Evolutionary conservation across 495 filamentous ascomycete genomes (phyloP).

Genomic region (Xylaria longipes): DNA sequence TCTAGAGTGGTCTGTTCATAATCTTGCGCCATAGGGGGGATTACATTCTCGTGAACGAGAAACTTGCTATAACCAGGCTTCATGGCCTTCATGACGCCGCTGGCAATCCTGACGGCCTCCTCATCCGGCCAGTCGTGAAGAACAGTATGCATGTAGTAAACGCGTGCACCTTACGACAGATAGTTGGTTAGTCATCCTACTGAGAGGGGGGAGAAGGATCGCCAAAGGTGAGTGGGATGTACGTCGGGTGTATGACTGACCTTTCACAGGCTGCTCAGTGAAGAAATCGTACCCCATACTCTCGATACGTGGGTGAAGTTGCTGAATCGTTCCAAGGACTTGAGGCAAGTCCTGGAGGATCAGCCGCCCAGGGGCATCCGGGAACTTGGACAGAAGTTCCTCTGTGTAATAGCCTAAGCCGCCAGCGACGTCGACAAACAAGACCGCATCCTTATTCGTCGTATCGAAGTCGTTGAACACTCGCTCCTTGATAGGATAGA

Average conservation of each 20-base stretch:
- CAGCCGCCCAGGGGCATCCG: conserved; percentile 48
- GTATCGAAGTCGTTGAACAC: conserved; percentile 37
- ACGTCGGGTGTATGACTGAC: conserved; percentile 34
- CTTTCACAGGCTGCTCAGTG: too few species aligned
- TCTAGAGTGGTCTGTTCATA: conserved; percentile 51
- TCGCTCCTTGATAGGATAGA: conserved; percentile 50
- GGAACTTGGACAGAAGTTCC: conserved; percentile 50
- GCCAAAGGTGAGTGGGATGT: background rate
- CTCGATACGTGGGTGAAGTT: conserved; percentile 37
- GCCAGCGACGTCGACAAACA: conserved; percentile 41
- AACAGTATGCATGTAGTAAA: conserved; percentile 45
- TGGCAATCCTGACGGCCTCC: conserved; percentile 36
- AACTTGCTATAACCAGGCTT: conserved; percentile 51
- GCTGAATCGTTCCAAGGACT: conserved; percentile 41
- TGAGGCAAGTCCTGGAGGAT: conserved; percentile 56
- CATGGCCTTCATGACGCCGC: conserved; percentile 39
- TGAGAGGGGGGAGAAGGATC: background rate
- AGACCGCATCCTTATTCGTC: background rate
- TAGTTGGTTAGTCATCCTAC: background rate
- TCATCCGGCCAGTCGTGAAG: conserved; percentile 52
- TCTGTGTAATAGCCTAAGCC: conserved; percentile 57
- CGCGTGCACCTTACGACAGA: conserved; percentile 37
- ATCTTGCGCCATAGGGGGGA: conserved; percentile 49
- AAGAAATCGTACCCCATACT: conserved; percentile 44
- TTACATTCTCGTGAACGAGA: conserved; percentile 58